Percentiles rank a stretch among this genome's conserved stretches.
phyloP scores from a whole-genome alignment of 768 basidiomycete genomes.

The Termitomyces sp. region DNA sequence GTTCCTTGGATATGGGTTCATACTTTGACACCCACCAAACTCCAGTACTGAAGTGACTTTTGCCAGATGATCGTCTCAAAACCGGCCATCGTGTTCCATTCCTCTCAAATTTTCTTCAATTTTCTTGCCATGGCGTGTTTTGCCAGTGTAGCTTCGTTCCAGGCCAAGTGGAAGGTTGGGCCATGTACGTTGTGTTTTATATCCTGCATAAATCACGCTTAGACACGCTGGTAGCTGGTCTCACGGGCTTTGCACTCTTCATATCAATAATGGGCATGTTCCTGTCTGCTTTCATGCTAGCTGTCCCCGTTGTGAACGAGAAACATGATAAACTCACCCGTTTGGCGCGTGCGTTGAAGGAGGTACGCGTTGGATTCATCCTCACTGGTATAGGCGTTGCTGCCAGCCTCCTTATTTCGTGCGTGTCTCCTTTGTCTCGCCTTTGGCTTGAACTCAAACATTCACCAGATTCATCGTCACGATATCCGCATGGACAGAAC shows the following conservation, averaged over 20 bases:
- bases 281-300: constrained; percentile 67
- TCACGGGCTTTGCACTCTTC: constrained; percentile 84
- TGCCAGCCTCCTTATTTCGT: constrained; percentile 75
- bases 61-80: constrained; percentile 84
- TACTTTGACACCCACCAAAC: constrained; percentile 13
- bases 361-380: constrained; percentile 82
- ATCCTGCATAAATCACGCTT: neutral
- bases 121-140: constrained; percentile 92
- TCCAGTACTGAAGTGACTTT: constrained; percentile 5
- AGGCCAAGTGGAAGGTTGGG: constrained; percentile 78
- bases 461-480: constrained; percentile 62
- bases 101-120: constrained; percentile 85
- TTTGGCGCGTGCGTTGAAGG: constrained; percentile 76
- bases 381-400: constrained; percentile 67
- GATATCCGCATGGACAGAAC: constrained; percentile 83
- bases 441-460: constrained; percentile 1
- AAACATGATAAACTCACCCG: constrained; percentile 80
- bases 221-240: constrained; percentile 56
- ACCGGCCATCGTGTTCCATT: constrained; percentile 72
- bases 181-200: constrained; percentile 62
- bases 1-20: constrained; percentile 68
- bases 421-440: constrained; percentile 27
- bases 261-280: constrained; percentile 69
- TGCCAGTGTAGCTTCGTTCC: constrained; percentile 85
- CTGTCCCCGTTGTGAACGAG: constrained; percentile 77